Conservation (phyloP, 495 filamentous ascomycete genomes). For the Neurospora tetraspora region DNA sequence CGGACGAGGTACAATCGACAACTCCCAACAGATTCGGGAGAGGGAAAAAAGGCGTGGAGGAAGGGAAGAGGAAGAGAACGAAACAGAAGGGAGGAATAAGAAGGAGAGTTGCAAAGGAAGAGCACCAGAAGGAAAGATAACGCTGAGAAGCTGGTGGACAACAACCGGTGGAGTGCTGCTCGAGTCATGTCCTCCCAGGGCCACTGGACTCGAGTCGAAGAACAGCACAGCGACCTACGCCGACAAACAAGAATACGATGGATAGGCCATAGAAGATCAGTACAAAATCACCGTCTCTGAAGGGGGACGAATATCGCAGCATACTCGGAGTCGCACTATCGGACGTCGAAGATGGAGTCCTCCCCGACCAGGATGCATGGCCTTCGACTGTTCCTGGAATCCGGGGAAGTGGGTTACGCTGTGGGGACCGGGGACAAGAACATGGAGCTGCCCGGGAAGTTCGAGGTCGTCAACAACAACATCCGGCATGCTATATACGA, state of each 20-base stretch:
- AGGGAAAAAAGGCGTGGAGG: not conserved
- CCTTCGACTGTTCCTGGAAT: not conserved
- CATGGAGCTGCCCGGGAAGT: not conserved
- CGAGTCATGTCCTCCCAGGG: not conserved
- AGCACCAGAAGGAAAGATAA: not conserved
- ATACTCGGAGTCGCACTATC: not conserved
- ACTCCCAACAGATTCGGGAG: not conserved
- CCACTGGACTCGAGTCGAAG: not conserved
- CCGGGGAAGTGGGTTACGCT: not conserved
- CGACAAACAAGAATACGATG: not conserved
- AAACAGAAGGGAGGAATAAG: not conserved
- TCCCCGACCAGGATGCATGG: not conserved
- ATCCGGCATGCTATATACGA: not conserved
- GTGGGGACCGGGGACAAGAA: not conserved
- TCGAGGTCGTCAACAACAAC: not conserved
- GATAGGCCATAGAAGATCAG: not conserved
- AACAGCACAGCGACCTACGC: not conserved
- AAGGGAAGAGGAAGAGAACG: not conserved
- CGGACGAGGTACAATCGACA: not conserved
- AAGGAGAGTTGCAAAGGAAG: not conserved
- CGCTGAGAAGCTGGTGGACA: not conserved
- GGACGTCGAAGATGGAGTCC: not conserved
- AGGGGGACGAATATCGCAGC: not conserved
- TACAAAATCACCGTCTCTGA: not conserved
- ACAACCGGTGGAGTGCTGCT: not conserved